Conservation (phyloP, 805 yeast genomes). For the Ogataea pilisensis region DNA sequence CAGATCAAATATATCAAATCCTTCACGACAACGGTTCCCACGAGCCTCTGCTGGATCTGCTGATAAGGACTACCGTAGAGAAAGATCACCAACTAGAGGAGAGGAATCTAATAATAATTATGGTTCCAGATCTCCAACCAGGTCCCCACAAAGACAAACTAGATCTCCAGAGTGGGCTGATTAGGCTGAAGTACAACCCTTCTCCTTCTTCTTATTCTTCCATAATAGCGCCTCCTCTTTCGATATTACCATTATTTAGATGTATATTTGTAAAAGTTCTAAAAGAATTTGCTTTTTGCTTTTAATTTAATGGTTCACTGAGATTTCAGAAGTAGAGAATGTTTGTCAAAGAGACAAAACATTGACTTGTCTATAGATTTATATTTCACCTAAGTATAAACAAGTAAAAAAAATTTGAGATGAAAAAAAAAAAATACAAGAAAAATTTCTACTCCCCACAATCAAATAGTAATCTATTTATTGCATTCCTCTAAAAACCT, state of each 20-base stretch:
- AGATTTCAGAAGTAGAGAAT: too few species aligned
- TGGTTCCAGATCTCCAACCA: slow-evolving; percentile 14
- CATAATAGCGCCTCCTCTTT: not conserved
- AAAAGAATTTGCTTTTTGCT: too few species aligned
- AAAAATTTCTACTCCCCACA: too few species aligned
- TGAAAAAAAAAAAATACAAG: too few species aligned
- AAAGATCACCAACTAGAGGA: slow-evolving; percentile 18
- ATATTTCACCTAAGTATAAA: too few species aligned
- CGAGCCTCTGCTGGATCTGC: not conserved
- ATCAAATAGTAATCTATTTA: too few species aligned
- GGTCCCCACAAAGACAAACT: slow-evolving; percentile 12
- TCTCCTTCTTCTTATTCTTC: not conserved
- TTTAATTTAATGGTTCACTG: too few species aligned
- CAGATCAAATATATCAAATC: slow-evolving; percentile 3
- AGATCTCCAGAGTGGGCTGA: slow-evolving; percentile 22
- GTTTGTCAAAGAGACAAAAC: too few species aligned
- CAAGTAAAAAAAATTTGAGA: too few species aligned
- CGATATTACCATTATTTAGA: not conserved
- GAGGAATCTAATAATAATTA: slow-evolving; percentile 5
- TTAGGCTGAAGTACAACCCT: not conserved
- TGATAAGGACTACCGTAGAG: slow-evolving; percentile 15
- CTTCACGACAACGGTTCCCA: not conserved
- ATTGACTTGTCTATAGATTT: too few species aligned
- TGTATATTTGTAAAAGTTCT: too few species aligned
- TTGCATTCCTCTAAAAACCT: too few species aligned